Base-by-base conservation (phyloP, 2,329 filamentous ascomycete genomes). In the Scedosporium dehoogii region DNA sequence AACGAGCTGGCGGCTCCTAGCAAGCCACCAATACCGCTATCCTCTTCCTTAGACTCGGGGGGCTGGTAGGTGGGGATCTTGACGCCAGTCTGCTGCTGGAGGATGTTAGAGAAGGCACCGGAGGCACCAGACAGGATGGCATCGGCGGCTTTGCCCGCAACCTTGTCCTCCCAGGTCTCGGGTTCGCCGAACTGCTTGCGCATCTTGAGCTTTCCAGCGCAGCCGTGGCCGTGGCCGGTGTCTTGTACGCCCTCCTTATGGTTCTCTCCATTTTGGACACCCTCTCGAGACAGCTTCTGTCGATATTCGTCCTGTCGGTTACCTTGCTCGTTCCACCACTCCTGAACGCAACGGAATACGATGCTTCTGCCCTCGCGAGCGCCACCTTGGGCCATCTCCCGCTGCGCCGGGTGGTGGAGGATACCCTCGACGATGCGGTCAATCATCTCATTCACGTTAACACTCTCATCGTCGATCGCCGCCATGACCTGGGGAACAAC, bases 401-500 rank as follows among this genome's bases (percentile, higher is more conserved):
- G 86, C 67, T 91, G 86, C 58, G 91, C 91, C 2, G 92, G 93
- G 74, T 97, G 92, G 70, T 96, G 91, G 73, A 97, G 85, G 42
- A 96, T 87, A 64, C 91, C 92, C 58, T 84, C 76, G 70, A 96
- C 85, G 73, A 97, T 92, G 65, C 88, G 85, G 70, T 87, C 84
- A 67, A 94, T 79, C 2, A 87, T 85, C 63, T 85, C 81, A 65
- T 90, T 80, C 48, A 91, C 76, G 68, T 96, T 89, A 63, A 81
- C 78, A 62, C 76, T 71, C 48, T 93, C 86, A 67, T 96, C 82
- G 69, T 97, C 92, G 85, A 92, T 96, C 69, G 88, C 90, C 42
- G 89, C 79, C 78, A 97, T 94, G 65, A 97, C 78, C 73, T 96
- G 91, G 7, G 93, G 93, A 14, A 96, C 91, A 23, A 88, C 88